Evolutionary conservation across 768 basidiomycete species (phyloP).

Genomic region (Pisolithus orientalis): DNA sequence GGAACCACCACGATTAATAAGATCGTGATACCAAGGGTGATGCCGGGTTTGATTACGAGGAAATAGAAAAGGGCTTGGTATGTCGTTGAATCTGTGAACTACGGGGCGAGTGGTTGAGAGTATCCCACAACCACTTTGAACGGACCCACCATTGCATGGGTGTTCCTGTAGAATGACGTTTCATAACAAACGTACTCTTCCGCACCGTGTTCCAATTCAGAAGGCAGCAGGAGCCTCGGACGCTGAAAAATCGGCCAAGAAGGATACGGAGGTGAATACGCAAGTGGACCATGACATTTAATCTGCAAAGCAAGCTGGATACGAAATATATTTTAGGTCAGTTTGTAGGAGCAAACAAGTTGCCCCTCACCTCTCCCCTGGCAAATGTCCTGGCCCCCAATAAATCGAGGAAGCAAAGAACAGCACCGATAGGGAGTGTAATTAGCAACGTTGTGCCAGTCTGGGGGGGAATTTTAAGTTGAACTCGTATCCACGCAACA

Average conservation of each 20-base stretch:
- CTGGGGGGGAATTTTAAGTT: slow-evolving; percentile 29
- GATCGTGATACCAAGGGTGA: slow-evolving; percentile 62
- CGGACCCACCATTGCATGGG: slow-evolving; percentile 67
- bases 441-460: slow-evolving; percentile 76
- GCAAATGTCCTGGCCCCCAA: slow-evolving; percentile 68
- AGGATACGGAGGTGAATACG: slow-evolving; percentile 58
- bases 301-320: slow-evolving; percentile 59
- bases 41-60: slow-evolving; percentile 78
- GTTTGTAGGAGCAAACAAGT: neutral
- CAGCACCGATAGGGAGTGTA: slow-evolving; percentile 68
- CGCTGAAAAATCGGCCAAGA: slow-evolving; percentile 74
- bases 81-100: slow-evolving; percentile 80
- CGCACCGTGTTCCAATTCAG: slow-evolving; percentile 44
- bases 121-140: neutral
- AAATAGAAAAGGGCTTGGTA: slow-evolving; percentile 88
- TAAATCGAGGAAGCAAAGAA: slow-evolving; percentile 73
- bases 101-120: slow-evolving; percentile 6
- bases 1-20: slow-evolving; percentile 50
- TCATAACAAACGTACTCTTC: slow-evolving; percentile 39
- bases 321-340: slow-evolving; percentile 2
- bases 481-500: slow-evolving; percentile 13
- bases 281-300: slow-evolving; percentile 61
- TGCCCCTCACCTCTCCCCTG: slow-evolving; percentile 53
- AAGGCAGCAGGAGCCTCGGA: slow-evolving; percentile 39
- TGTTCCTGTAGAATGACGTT: slow-evolving; percentile 72